phyloP scores from a whole-genome alignment of 257 asterid genomes.

The Cruciata laevipes region DNA sequence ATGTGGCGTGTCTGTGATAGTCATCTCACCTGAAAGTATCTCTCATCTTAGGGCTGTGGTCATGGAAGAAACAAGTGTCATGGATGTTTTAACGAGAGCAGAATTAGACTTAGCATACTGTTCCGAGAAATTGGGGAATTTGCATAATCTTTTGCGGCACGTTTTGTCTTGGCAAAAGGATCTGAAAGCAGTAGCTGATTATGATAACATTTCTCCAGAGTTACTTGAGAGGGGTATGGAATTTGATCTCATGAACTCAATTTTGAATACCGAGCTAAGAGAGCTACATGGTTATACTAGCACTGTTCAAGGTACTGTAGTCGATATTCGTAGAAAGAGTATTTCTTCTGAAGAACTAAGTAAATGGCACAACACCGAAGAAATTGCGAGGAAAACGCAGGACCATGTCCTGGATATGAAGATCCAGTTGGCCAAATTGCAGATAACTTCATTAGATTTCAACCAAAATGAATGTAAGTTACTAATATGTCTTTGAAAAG shows the following conservation, averaged over 20 bases:
- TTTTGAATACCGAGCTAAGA: slow-evolving; percentile 56
- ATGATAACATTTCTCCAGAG: slow-evolving; percentile 47
- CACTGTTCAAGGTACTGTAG: slow-evolving; percentile 39
- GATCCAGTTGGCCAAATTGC: slow-evolving; percentile 73
- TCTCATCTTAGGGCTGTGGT: slow-evolving; percentile 20
- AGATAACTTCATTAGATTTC: slow-evolving; percentile 58
- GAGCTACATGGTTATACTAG: slow-evolving; percentile 44
- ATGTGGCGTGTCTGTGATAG: slow-evolving; percentile 22
- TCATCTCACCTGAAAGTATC: slow-evolving; percentile 20
- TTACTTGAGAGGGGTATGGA: slow-evolving; percentile 54
- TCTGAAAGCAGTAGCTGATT: slow-evolving; percentile 36
- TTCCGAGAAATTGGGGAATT: slow-evolving; percentile 55
- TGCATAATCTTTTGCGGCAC: slow-evolving; percentile 51
- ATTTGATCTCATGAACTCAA: slow-evolving; percentile 44
- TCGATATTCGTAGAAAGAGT: slow-evolving; percentile 37
- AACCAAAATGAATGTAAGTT: slow-evolving; percentile 49
- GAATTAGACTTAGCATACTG: slow-evolving; percentile 43
- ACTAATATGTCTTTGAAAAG: not conserved
- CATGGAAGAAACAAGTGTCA: slow-evolving; percentile 26
- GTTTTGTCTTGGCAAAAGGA: slow-evolving; percentile 42
- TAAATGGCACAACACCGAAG: slow-evolving; percentile 56
- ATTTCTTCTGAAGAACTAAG: slow-evolving; percentile 24
- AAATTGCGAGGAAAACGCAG: slow-evolving; percentile 42
- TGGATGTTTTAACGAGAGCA: slow-evolving; percentile 35
- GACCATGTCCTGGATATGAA: slow-evolving; percentile 63